Base-by-base conservation (phyloP, 768 basidiomycete genomes). In the Pisolithus sp. region DNA sequence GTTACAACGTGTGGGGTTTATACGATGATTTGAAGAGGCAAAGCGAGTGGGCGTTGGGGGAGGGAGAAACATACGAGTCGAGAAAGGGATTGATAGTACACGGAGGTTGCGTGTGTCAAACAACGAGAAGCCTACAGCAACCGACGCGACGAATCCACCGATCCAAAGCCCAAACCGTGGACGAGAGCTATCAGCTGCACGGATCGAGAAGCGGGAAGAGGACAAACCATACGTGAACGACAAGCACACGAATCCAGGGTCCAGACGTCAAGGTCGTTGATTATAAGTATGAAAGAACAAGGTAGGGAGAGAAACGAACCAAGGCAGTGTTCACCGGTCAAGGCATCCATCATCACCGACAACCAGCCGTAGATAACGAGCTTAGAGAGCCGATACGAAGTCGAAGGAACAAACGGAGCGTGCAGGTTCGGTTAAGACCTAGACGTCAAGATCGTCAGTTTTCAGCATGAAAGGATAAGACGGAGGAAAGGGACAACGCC, bases 251-350 rank as follows among this genome's bases (percentile, higher is more conserved):
- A 48, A 48, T 52, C 39, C 48, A 53, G 45, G 15, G 52, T 48
- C 52, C 50, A 31, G 55, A 56, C 37, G 45, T 56, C 49, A 53
- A 53, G 55, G 31, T 57, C 21, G 34, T 51, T 52, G 41, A 26
- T 20, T 34, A 39, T 38, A 38, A 38, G 49, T 54, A 52, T 9
- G 31, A 48, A 48, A 50, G 38, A 15, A 54, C 36, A 44, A 54
- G 50, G 46, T 47, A 41, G 56, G 21, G 49, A 54, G 45, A 50
- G 44, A 57, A 51, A 54, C 46, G 50, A 54, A 57, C 53, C 50
- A 30, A 44, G 40, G 40, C 52, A 44, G 46, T 46, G 49, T 53
- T 42, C 52, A 49, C 45, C 47, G 42, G 49, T 46, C 55, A 34
- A 56, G 48, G 45, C 38, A 50, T 30, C 28, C 48, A 50, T 41